Evolutionary conservation across 345 rosid genomes (phyloP), one percentile per base, ranked within the genome.

Genomic region (Eucalyptus melliodora): DNA sequence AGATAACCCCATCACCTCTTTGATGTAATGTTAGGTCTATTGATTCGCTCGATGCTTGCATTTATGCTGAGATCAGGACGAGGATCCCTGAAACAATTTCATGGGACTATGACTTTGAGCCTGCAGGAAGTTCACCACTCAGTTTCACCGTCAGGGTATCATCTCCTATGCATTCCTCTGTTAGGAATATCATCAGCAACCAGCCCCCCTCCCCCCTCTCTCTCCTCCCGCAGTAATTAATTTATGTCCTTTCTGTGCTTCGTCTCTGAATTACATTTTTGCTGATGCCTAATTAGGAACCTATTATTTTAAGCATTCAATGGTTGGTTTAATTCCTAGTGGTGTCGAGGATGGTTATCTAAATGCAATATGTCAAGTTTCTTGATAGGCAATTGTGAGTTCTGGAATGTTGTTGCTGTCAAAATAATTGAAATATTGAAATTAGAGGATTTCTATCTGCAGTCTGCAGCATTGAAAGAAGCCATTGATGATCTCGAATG

Each of bases 401-500:
- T 77, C 47, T 21, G 30, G 16, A 60, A 23, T 47, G 16, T 49
- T 47, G 77, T 82, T 87, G 45, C 37, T 34, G 85, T 19, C 37
- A 11, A 23, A 86, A 17, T 31, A 11, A 42, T 40, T 31, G 81
- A 55, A 65, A 88, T n/a, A 86, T 42, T 53, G 65, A 86, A 59
- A 31, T 40, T 86, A 31, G 59, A 31, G 88, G 40, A 2, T 59
- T 34, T 51, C 15, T 37, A 37, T 47, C 65, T 88, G 51, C 90
- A 97, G 99, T 98, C 99, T 91, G 94, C 97, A 59, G 97, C 98
- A 50, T 82, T 97, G 85, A 97, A 98, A 93, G 99, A 98, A 96
- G 97, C 99, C 37, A 93, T 97, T 50, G 99, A 96, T 93, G 99
- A 97, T 91, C 97, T 97, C 86, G 98, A 97, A 91, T 98, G 98